phyloP scores from a whole-genome alignment of 495 filamentous ascomycete genomes.

The Xylaria intraflava region DNA sequence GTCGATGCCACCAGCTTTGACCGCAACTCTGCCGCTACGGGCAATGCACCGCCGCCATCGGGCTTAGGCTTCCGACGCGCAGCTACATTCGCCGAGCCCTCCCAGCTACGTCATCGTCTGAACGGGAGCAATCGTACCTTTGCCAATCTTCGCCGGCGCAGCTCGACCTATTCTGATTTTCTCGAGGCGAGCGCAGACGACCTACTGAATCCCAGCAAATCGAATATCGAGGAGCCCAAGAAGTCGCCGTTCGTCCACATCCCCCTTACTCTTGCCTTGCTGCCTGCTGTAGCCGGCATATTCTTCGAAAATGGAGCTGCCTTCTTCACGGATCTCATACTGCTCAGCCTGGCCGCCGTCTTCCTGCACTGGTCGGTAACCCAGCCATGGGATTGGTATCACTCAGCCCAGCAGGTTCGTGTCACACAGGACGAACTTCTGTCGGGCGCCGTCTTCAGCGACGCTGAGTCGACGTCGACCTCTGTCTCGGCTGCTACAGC shows the following conservation, averaged over 20 bases:
- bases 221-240: conserved; percentile 9
- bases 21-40: conserved; percentile 1
- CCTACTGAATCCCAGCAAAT: conserved; percentile 59
- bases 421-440: conserved; percentile 37
- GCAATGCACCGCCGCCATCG: conserved; percentile 8
- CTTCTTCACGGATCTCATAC: conserved; percentile 75
- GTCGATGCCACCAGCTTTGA: conserved; percentile 2
- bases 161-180: conserved; percentile 69
- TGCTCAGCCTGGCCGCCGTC: conserved; percentile 69
- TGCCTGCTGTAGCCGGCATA: conserved; percentile 79
- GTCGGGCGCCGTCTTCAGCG: conserved; percentile 41
- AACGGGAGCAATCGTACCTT: conserved; percentile 16
- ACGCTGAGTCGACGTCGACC: conserved; percentile 34
- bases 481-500: conserved; percentile 12
- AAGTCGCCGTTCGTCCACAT: conserved; percentile 59
- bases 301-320: conserved; percentile 78
- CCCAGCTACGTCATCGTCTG: conserved; percentile 16
- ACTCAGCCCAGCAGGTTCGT: conserved; percentile 62
- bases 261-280: conserved; percentile 71
- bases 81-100: conserved; percentile 29
- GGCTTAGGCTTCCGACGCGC: conserved; percentile 29
- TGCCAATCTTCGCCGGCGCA: conserved; percentile 48
- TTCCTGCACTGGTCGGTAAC: conserved; percentile 94
- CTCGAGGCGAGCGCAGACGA: conserved; percentile 67
- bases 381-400: conserved; percentile 93